Evolutionary conservation across 2,329 filamentous ascomycete species (phyloP), one percentile per base, ranked within the genome.

Genomic region (Cylindrodendrum hubeiense): DNA sequence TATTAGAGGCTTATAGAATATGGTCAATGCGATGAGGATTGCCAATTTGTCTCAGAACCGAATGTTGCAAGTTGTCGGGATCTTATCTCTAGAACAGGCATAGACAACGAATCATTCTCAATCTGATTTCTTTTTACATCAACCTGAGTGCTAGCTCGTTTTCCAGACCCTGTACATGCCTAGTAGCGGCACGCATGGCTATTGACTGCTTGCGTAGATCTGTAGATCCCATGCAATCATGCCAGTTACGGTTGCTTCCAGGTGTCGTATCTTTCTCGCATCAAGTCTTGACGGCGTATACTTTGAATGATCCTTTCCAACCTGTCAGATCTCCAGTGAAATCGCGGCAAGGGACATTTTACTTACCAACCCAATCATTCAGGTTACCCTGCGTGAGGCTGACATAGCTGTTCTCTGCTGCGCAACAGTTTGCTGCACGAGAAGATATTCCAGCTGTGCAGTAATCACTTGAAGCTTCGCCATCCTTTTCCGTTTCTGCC

Each of bases 281-380:
- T 37, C 34, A 37, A 15, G 3, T 5, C 15, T 15, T 37, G 13
- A 37, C 34, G 15, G 34, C 34, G 34, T 37, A 37, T 6, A 37
- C 34, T 37, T 37, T 37, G 34, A 37, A 37, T 4, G 34, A 37
- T n/a, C 34, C 34, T 37, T 37, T 37, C 12, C 15, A 5, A 10
- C 13, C 12, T n/a, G 34, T 37, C 13, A 37, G 34, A 17, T 37
- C 34, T 37, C 34, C 34, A 37, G 34, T 5, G 15, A 17, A 37
- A 5, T 15, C 15, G 3, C 17, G 12, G 15, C 5, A 37, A 37
- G 10, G 15, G 34, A 17, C 6, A 37, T 28, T 24, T 12, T 28
- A 81, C 83, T 76, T 71, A 86, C 83, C 85, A 66, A 79, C 83
- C 81, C 81, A 87, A 57, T 83, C 79, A 74, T 87, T 87, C 46